Percentiles rank a stretch among this genome's conserved stretches.
phyloP scores from a whole-genome alignment of 441 rosid species.

The Bocquillonia castaneifolia region DNA sequence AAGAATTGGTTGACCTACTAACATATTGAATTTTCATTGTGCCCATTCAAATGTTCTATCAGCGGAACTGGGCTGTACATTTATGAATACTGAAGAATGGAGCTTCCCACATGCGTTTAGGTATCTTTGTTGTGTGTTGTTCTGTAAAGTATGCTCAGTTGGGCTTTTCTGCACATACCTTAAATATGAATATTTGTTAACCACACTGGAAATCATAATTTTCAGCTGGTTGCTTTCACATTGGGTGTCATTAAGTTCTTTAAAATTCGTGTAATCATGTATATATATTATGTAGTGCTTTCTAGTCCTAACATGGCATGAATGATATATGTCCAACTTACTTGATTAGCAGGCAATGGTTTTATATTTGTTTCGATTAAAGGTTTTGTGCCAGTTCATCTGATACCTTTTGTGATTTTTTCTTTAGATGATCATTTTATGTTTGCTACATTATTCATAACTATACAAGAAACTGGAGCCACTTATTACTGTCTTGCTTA shows the following conservation, averaged over 20 bases:
- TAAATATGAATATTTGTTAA: conserved; percentile 31
- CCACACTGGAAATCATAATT: conserved; percentile 29
- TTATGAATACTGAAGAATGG: conserved; percentile 42
- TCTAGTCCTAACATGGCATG: not conserved
- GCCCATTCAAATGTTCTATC: conserved; percentile 30
- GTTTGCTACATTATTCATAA: not conserved
- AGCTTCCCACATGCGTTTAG: conserved; percentile 36
- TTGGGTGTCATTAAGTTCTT: conserved; percentile 20
- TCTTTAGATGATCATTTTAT: not conserved
- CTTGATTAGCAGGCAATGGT: not conserved
- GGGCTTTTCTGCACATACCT: conserved; percentile 44
- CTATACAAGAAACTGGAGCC: not conserved
- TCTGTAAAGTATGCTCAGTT: conserved; percentile 46
- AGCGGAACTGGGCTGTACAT: conserved; percentile 48
- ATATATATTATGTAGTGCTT: conserved; percentile 8
- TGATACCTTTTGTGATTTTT: not conserved
- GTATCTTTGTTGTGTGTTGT: conserved; percentile 33
- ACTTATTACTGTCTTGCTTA: not conserved
- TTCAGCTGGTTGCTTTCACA: conserved; percentile 28
- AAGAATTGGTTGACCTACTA: conserved; percentile 34
- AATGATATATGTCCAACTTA: not conserved
- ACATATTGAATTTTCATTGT: conserved; percentile 38
- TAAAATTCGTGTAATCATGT: conserved; percentile 26
- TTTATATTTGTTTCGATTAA: not conserved
- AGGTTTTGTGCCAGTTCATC: not conserved